Evolutionary conservation across 768 basidiomycete species (phyloP).

Genomic region (Leucocoprinus leucothites): DNA sequence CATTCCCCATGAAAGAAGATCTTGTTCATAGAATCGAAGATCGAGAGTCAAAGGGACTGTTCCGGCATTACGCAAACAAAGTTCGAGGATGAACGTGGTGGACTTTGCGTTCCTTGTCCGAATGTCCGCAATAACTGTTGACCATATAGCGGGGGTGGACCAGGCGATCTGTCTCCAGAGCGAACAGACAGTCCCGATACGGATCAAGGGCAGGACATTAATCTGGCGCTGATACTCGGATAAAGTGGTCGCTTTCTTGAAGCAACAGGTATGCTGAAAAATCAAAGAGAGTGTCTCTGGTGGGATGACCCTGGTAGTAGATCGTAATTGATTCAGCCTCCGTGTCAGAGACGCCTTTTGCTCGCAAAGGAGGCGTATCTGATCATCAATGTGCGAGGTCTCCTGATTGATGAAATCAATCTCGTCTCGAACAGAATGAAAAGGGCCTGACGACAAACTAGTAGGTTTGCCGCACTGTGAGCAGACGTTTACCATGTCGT

Average conservation of each 20-base stretch:
- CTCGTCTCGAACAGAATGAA: neutral
- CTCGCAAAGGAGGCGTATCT: neutral
- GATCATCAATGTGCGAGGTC: neutral
- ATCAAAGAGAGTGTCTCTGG: constrained; percentile 3
- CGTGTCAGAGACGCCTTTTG: neutral
- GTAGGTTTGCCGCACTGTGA: too few relatives aligned
- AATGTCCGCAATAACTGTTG: neutral
- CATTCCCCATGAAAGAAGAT: neutral
- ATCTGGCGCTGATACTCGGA: neutral
- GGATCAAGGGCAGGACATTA: neutral
- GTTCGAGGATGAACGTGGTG: neutral
- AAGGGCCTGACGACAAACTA: too few relatives aligned
- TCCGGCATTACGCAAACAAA: neutral
- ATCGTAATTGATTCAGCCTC: neutral
- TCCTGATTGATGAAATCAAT: neutral
- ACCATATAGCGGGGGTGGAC: constrained; percentile 4
- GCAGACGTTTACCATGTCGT: too few relatives aligned
- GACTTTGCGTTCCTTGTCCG: neutral
- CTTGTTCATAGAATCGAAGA: neutral
- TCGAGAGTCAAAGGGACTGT: neutral
- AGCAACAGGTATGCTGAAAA: neutral
- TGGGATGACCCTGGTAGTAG: neutral
- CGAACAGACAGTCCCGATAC: constrained; percentile 2
- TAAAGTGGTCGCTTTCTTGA: too few relatives aligned
- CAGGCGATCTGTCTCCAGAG: constrained; percentile 2